phyloP scores from a whole-genome alignment of 2,329 filamentous ascomycete species.

The Calonectria ilicicola region DNA sequence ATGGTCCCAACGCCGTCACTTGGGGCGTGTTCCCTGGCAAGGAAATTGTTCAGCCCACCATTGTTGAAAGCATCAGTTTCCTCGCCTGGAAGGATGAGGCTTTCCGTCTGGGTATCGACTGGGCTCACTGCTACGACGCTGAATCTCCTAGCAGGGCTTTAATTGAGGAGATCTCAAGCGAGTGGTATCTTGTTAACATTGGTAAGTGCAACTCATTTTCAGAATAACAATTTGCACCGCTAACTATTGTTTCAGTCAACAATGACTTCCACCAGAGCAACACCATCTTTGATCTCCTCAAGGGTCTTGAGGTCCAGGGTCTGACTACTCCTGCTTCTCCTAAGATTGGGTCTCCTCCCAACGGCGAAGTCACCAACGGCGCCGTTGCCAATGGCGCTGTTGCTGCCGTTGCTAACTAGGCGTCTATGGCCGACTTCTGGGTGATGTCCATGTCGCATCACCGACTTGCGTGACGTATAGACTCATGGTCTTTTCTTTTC shows the following conservation, averaged over 20 bases:
- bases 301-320: constrained; percentile 77
- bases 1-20: constrained; percentile 96
- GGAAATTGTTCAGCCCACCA: constrained; percentile 99
- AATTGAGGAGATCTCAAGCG: constrained; percentile 86
- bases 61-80: constrained; percentile 97
- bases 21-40: constrained; percentile 99
- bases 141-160: constrained; percentile 81
- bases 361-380: constrained; percentile 31
- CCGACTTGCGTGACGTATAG: constrained; percentile 4
- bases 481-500: constrained; percentile 10
- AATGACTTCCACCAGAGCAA: constrained; percentile 93
- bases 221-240: constrained; percentile 7
- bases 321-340: constrained; percentile 59
- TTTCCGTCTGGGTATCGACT: constrained; percentile 90
- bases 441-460: not conserved
- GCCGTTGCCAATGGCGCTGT: constrained; percentile 12
- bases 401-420: constrained; percentile 31
- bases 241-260: constrained; percentile 73
- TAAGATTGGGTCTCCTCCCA: constrained; percentile 39
- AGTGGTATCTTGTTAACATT: constrained; percentile 96
- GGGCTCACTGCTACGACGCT: constrained; percentile 90
- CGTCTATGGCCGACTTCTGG: not conserved
- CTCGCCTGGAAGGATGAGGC: constrained; percentile 99
- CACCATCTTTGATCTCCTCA: constrained; percentile 87
- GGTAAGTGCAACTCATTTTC: constrained; percentile 65